phyloP scores from a whole-genome alignment of 1,139 yeast species.

The Suhomyces maxii region DNA sequence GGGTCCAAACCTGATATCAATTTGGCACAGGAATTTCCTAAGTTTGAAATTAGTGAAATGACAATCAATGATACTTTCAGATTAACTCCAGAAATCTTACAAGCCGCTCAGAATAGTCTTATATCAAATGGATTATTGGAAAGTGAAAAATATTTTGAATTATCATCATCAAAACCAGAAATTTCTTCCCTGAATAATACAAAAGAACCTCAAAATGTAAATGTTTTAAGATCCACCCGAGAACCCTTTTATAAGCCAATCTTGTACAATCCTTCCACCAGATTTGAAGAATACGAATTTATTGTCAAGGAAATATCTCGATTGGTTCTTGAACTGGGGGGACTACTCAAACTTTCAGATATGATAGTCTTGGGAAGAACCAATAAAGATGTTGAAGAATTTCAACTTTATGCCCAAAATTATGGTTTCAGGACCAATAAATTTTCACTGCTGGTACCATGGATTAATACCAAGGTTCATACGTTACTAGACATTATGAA shows the following conservation, averaged over 20 bases:
- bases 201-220: background rate
- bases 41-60: slow-evolving; percentile 25
- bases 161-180: background rate
- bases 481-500: slow-evolving; percentile 52
- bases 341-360: slow-evolving; percentile 48
- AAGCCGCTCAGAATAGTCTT: slow-evolving; percentile 33
- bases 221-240: slow-evolving; percentile 17
- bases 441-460: slow-evolving; percentile 49
- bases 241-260: slow-evolving; percentile 33
- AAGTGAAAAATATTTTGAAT: no score
- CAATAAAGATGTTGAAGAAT: slow-evolving; percentile 51
- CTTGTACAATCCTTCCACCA: slow-evolving; percentile 17
- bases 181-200: background rate
- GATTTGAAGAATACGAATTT: slow-evolving; percentile 40
- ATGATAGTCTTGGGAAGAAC: slow-evolving; percentile 56
- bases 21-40: slow-evolving; percentile 27
- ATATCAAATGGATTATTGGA: slow-evolving; percentile 10
- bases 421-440: slow-evolving; percentile 47
- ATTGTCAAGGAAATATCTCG: slow-evolving; percentile 48
- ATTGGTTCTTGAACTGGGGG: slow-evolving; percentile 46
- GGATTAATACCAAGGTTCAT: slow-evolving; percentile 54
- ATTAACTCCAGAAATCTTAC: slow-evolving; percentile 55
- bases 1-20: slow-evolving; percentile 47
- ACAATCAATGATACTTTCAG: slow-evolving; percentile 54
- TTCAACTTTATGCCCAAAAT: slow-evolving; percentile 39